Evolutionary conservation across 257 asterid species (phyloP), one percentile per base, ranked within the genome.

Genomic region (Fraxinus excelsior): DNA sequence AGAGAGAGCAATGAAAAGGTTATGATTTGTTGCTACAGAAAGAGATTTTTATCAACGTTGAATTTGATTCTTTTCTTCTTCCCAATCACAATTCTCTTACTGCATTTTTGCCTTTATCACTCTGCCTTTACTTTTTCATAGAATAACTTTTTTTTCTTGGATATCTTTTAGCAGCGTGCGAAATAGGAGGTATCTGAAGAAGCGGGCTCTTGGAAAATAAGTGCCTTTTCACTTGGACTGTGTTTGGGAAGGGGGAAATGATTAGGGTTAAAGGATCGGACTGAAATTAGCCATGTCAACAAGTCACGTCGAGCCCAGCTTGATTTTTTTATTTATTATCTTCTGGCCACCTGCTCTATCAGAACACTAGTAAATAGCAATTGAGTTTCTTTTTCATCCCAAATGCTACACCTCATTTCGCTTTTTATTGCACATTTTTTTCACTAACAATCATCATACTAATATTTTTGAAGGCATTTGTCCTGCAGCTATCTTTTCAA

Each of bases 131-230:
- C 62, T 16, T 34, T 7, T 70, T 32, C 31, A 37, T 79, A 53
- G 74, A 67, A 79, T 23, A 4, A 29, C 19, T 16, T 71, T 70
- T 29, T 32, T 25, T 58, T 71, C 73, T 53, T 14, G 16, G 72
- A 35, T 66, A 10, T 60, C 58, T 58, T 67, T 65, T 67, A 74
- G 81, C 49, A 75, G 87, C 85, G 82, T 14, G 83, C 74, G 79
- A 78, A 76, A 73, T 12, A 85, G 86, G 86, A 77, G 70, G 80
- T 75, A 81, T 82, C 83, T 82, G 86, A 84, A 84, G 83, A 84
- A 82, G 80, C 86, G 91, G 88, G 32, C 86, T 58, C 70, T 38
- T 21, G 66, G 66, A 16, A 46, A 46, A 46, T 21, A n/a, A 21
- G 66, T 58, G 66, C 29, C 26, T 26, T n/a, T 62, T 13, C 34